Percentiles rank a stretch among this genome's conserved stretches.
Conservation (phyloP, 2,329 filamentous ascomycete genomes). For the Colletotrichum godetiae region DNA sequence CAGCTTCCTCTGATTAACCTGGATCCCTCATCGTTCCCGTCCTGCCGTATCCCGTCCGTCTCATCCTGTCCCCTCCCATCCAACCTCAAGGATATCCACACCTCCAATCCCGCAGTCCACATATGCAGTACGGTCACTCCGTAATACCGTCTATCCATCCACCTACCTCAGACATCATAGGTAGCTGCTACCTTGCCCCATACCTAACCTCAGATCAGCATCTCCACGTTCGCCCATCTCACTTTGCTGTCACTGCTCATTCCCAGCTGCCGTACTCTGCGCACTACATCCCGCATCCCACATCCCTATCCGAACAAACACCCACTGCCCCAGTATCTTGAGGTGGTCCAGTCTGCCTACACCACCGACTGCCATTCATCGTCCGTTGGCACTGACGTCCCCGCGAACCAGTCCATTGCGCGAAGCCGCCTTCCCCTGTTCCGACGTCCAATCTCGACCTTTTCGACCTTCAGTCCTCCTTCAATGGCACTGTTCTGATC, state of each 20-base stretch:
- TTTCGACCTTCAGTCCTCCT: not conserved
- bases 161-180: not conserved
- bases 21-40: not conserved
- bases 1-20: not conserved
- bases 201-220: not conserved
- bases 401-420: not conserved
- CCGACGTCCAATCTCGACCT: not conserved
- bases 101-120: not conserved
- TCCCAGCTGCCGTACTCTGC: not conserved
- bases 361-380: not conserved
- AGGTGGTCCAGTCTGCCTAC: not conserved
- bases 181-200: not conserved
- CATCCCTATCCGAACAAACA: not conserved
- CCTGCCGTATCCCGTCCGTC: too few species aligned
- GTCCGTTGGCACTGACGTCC: not conserved
- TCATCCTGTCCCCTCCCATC: not conserved
- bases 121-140: too few species aligned
- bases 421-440: not conserved
- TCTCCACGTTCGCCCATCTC: slow-evolving; percentile 9
- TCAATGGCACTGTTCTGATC: not conserved
- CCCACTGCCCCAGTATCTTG: not conserved
- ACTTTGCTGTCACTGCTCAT: not conserved
- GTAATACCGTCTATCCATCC: not conserved
- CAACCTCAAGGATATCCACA: not conserved
- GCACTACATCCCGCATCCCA: too few species aligned